Percentiles rank a stretch among this genome's conserved stretches.
Evolutionary conservation across 73 alveolate species (phyloP).

Genomic region (Paramecium pentaurelia): DNA sequence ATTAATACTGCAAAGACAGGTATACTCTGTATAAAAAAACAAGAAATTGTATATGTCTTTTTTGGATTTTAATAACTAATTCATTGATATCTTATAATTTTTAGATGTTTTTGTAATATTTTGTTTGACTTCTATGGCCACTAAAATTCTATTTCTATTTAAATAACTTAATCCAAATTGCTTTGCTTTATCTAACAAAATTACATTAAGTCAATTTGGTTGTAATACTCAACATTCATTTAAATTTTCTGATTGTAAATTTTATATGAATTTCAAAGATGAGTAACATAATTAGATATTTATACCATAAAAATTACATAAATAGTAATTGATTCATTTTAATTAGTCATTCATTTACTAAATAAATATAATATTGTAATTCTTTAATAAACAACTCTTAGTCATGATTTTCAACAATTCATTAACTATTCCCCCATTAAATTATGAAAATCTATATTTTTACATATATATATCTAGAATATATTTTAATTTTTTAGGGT

Average conservation of each 20-base stretch:
- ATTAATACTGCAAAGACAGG: neutral
- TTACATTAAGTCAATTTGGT: constrained; percentile 77
- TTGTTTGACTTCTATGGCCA: constrained; percentile 73
- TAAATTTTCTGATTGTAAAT: constrained; percentile 41
- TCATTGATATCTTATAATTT: too few relatives aligned
- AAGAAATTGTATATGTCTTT: too few relatives aligned
- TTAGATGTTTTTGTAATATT: neutral
- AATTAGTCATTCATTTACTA: constrained; percentile 87
- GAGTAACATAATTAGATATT: neutral
- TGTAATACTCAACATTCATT: constrained; percentile 77
- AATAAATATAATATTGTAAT: constrained; percentile 85
- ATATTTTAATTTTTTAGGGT: neutral
- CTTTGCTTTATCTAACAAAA: constrained; percentile 91
- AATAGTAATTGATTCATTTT: constrained; percentile 73
- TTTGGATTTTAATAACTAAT: neutral
- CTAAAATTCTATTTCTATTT: constrained; percentile 74
- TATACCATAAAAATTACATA: neutral
- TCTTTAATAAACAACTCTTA: constrained; percentile 78
- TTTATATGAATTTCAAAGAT: neutral
- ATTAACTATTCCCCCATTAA: constrained; percentile 96
- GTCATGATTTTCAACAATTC: constrained; percentile 87
- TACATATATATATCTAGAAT: neutral
- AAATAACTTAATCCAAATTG: constrained; percentile 83
- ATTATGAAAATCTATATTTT: constrained; percentile 76
- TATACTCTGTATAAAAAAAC: too few relatives aligned